A percentile compares a stretch with the other conserved stretches of the same genome.
Conservation (phyloP, 2,329 filamentous ascomycete species). For the Ceratocystis variospora region DNA sequence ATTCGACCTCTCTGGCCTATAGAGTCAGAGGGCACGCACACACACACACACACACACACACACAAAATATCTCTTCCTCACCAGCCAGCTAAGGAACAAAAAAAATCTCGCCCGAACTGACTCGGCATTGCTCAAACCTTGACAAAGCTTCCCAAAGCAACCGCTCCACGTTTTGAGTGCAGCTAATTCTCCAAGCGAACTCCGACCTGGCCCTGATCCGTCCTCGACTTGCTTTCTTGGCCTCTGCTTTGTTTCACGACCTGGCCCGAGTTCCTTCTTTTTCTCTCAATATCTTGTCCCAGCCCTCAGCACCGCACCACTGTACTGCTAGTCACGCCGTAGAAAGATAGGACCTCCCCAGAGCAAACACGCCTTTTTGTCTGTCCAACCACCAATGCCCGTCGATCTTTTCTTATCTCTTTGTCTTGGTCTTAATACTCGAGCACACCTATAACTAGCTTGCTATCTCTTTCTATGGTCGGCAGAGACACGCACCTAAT, state of each 20-base stretch:
- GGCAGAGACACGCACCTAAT: not conserved
- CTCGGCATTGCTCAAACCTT: not conserved
- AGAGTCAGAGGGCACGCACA: not conserved
- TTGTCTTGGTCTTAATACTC: not conserved
- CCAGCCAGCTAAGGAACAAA: not conserved
- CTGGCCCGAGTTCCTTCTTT: not conserved
- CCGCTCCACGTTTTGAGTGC: not conserved
- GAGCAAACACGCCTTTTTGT: not conserved
- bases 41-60: not conserved
- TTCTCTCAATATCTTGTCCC: not conserved
- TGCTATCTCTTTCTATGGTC: not conserved
- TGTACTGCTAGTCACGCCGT: not conserved
- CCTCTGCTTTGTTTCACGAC: constrained; percentile 2
- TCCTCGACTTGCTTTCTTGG: not conserved
- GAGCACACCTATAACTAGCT: not conserved
- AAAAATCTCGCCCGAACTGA: not conserved
- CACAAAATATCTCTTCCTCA: not conserved
- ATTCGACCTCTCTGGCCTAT: not conserved
- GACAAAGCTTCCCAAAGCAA: not conserved
- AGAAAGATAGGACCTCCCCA: too few species aligned
- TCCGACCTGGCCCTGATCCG: constrained; percentile 4
- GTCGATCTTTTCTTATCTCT: not conserved
- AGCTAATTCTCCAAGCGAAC: not conserved
- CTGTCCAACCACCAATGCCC: not conserved
- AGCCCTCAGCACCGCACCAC: not conserved